Evolutionary conservation across 2,329 filamentous ascomycete species (phyloP), one percentile per base, ranked within the genome.

Genomic region (Apiospora kogelbergensis): DNA sequence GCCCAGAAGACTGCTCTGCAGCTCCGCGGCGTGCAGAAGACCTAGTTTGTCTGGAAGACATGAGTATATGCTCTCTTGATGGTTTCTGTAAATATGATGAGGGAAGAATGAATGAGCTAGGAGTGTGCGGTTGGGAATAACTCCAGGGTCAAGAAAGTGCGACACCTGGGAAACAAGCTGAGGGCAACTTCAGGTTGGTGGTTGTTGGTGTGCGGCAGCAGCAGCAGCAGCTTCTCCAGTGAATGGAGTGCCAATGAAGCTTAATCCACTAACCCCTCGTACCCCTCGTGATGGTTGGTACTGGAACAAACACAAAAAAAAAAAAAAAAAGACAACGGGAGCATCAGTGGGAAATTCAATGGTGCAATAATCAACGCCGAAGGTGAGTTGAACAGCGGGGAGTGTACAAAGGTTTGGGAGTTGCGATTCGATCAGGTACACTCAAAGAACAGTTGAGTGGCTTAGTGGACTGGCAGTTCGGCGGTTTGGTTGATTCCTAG

Each of bases 1-100:
- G 77, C 74, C 79, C 77, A 72, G 78, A 76, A 76, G 80, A 74
- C 65, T 77, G 73, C 66, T 76, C 77, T 72, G 93, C 93, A 89
- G 66, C 66, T 60, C 44, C 66, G 22, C 53, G 46, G 86, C 94
- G 94, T 85, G 95, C 92, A 82, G 95, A 92, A 78, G 95, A 96
- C 86, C 95, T 94, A 87, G 95, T 98, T 78, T 96, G 91, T 93
- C 95, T 98, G 89, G 90, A 86, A 89, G 93, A 93, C 94, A 97
- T 98, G 90, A 95, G 93, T 91, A 77, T 74, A 74, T 78, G 73
- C 70, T 66, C n/a, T 65, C 40, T 44, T 65, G 63, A 24, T 65
- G 40, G 41, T 42, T 37, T 37, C 6, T 37, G 17, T 37, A 26
- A n/a, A 17, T 60, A n/a, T 60, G 53, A 60, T 60, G 30, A 9